A percentile compares a stretch with the other conserved stretches of the same genome.
Evolutionary conservation across 257 asterid species (phyloP).

Genomic region (Marsdenia floribunda): DNA sequence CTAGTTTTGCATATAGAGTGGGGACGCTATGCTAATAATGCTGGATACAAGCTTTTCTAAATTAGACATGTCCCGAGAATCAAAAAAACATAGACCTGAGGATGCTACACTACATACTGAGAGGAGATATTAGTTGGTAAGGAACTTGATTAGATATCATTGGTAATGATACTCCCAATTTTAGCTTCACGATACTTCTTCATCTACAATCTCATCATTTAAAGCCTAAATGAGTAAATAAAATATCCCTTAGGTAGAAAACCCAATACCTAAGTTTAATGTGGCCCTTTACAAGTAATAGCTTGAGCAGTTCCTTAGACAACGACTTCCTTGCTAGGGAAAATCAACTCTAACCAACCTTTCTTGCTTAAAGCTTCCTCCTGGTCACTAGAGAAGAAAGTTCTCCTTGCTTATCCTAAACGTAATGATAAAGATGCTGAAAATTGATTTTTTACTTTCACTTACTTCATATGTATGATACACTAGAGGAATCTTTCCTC

Average conservation of each 20-base stretch:
- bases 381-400: not conserved
- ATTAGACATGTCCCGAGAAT: not conserved
- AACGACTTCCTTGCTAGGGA: not conserved
- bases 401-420: no score
- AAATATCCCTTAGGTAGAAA: not conserved
- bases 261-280: not conserved
- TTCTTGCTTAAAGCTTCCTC: not conserved
- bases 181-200: not conserved
- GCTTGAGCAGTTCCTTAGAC: not conserved
- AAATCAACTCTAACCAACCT: not conserved
- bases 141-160: not conserved
- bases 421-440: no score
- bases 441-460: no score
- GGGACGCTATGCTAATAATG: not conserved
- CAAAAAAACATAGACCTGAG: not conserved
- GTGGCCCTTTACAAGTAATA: not conserved
- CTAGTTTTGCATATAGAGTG: not conserved
- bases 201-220: not conserved
- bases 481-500: no score
- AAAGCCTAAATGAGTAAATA: not conserved
- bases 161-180: not conserved
- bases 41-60: not conserved
- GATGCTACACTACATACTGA: not conserved
- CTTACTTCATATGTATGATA: no score
- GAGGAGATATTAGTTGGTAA: not conserved